Conservation (phyloP, 169 alveolate species). For the Plasmodium coatneyi region DNA sequence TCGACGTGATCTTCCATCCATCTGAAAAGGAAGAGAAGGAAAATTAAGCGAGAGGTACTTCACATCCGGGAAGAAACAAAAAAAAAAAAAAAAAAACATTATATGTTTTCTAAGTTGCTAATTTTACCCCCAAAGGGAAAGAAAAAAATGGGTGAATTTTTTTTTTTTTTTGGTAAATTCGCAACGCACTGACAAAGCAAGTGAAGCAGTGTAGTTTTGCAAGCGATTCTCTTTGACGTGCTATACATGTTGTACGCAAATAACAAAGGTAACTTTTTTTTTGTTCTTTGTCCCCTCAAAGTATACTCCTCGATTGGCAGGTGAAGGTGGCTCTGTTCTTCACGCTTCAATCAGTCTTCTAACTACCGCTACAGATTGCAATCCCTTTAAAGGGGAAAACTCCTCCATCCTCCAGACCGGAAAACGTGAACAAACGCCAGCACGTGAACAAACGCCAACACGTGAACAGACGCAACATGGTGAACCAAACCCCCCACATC, state of each 20-base stretch:
- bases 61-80: background rate
- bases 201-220: background rate
- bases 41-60: background rate
- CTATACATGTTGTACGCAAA: background rate
- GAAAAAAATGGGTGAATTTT: background rate
- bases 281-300: background rate
- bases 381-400: background rate
- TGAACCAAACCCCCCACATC: conserved; percentile 31
- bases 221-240: background rate
- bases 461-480: background rate
- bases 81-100: background rate
- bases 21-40: background rate
- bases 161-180: background rate
- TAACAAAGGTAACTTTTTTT: background rate
- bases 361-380: background rate
- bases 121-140: background rate
- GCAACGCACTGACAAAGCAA: background rate
- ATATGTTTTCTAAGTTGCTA: background rate
- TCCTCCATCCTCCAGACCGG: background rate
- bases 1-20: background rate
- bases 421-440: background rate
- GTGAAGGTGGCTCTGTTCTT: background rate
- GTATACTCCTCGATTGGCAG: background rate
- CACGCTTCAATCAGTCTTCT: background rate
- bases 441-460: background rate